Evolutionary conservation across 2,329 filamentous ascomycete species (phyloP), one percentile per base, ranked within the genome.

Genomic region (Aspergillus carbonarius): DNA sequence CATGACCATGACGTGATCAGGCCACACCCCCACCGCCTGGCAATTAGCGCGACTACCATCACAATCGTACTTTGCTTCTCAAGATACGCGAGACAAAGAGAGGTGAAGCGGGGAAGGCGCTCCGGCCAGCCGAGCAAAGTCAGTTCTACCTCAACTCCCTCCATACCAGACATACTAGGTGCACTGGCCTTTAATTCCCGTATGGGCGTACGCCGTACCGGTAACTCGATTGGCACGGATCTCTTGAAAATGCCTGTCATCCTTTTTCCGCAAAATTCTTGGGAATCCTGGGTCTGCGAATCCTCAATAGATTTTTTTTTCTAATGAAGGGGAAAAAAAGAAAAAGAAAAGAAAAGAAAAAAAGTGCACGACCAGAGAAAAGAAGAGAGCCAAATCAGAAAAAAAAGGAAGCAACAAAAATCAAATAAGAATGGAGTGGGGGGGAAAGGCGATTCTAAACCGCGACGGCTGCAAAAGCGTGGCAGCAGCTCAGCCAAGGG

Each of bases 401-500:
- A 35, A 34, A 34, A 50, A 50, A 54, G 17, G 20, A 54, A 54
- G 2, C 8, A 32, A 32, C 2, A 35, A 46, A 59, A 55, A 55
- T 49, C 23, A 47, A 17, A 54, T 25, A 49, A 47, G 47, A 48
- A 51, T 27, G 44, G 53, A 52, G 15, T 39, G 39, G 47, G 47
- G 49, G 44, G 51, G 49, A 49, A 20, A 17, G 25, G 37, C 30
- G 40, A 48, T 37, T 51, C 37, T 40, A 10, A 18, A 30, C 40
- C 17, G 39, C 35, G 49, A 55, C 42, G 46, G 58, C 52, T 50
- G 40, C 55, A 61, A 65, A 62, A 65, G 64, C 57, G 64, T 68
- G 66, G 66, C 66, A 66, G 64, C 62, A 42, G 25, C 61, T 52
- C 56, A 63, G 71, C 70, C 71, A 72, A 71, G 68, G n/a, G n/a